Conservation (phyloP, 2,329 filamentous ascomycete species). For the Phialophora chinensis region DNA sequence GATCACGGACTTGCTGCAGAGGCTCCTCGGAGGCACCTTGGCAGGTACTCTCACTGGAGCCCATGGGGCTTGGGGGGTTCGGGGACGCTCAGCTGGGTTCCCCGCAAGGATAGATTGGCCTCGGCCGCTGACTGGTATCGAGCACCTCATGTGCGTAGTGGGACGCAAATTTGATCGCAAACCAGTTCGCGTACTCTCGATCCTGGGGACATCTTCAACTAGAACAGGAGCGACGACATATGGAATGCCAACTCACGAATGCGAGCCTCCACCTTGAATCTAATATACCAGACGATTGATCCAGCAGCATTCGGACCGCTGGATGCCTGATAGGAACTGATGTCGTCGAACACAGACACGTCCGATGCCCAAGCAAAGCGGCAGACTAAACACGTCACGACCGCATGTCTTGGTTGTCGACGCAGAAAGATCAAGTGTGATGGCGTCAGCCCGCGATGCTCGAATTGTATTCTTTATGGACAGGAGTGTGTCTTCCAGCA, state of each 20-base stretch:
- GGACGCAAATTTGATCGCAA: background rate
- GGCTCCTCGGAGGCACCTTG: background rate
- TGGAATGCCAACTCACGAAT: background rate
- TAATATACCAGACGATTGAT: background rate
- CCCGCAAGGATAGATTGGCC: slow-evolving; percentile 10
- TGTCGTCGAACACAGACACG: slow-evolving; percentile 11
- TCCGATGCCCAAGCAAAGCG: slow-evolving; percentile 14
- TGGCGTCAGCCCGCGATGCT: slow-evolving; percentile 37
- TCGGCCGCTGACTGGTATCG: background rate
- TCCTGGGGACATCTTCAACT: background rate
- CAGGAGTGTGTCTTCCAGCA: slow-evolving; percentile 33
- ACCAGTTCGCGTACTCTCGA: background rate
- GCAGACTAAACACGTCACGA: slow-evolving; percentile 30
- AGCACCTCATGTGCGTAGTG: background rate
- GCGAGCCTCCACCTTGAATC: background rate
- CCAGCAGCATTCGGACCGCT: background rate
- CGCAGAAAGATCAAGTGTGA: slow-evolving; percentile 40
- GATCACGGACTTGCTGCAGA: background rate
- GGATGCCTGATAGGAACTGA: background rate
- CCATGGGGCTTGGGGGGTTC: background rate
- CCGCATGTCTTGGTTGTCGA: slow-evolving; percentile 38
- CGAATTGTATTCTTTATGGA: slow-evolving; percentile 35
- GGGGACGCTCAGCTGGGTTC: slow-evolving; percentile 2
- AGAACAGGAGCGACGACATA: background rate
- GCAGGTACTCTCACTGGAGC: background rate